Percentiles rank a stretch among this genome's conserved stretches.
phyloP scores from a whole-genome alignment of 2,329 filamentous ascomycete species.

The Tricladium varicosporioides region DNA sequence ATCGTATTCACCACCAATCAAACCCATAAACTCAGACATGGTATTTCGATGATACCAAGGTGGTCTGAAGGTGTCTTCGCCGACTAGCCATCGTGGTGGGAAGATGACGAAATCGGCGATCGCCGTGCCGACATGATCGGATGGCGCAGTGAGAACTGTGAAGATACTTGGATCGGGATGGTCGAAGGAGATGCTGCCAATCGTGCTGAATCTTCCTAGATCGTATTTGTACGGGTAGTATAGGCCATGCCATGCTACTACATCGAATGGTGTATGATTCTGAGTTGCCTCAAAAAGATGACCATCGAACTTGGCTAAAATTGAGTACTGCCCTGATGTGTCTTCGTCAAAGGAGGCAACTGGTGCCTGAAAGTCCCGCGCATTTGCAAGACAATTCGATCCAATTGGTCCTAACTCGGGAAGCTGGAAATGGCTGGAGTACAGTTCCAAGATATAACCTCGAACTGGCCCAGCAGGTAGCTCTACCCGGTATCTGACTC shows the following conservation, averaged over 20 bases:
- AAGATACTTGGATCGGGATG: constrained; percentile 79
- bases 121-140: constrained; percentile 53
- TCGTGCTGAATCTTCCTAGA: constrained; percentile 71
- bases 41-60: constrained; percentile 65
- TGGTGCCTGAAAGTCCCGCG: constrained; percentile 72
- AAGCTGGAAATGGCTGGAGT: constrained; percentile 68
- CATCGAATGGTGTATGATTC: constrained; percentile 71
- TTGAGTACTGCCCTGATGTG: constrained; percentile 41
- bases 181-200: constrained; percentile 71
- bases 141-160: constrained; percentile 61
- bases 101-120: constrained; percentile 66
- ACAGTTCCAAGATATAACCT: constrained; percentile 75
- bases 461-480: constrained; percentile 60
- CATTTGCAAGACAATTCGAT: constrained; percentile 71
- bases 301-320: constrained; percentile 66
- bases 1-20: constrained; percentile 60
- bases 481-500: constrained; percentile 71
- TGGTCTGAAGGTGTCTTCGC: constrained; percentile 57
- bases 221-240: constrained; percentile 84
- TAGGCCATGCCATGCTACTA: constrained; percentile 78
- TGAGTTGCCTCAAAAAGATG: constrained; percentile 64
- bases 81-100: constrained; percentile 62
- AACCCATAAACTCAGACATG: constrained; percentile 65
- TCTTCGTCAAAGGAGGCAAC: constrained; percentile 67
- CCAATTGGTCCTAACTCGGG: constrained; percentile 74